Conservation (phyloP, 352 stramenopile species). For the Globisporangium polare region DNA sequence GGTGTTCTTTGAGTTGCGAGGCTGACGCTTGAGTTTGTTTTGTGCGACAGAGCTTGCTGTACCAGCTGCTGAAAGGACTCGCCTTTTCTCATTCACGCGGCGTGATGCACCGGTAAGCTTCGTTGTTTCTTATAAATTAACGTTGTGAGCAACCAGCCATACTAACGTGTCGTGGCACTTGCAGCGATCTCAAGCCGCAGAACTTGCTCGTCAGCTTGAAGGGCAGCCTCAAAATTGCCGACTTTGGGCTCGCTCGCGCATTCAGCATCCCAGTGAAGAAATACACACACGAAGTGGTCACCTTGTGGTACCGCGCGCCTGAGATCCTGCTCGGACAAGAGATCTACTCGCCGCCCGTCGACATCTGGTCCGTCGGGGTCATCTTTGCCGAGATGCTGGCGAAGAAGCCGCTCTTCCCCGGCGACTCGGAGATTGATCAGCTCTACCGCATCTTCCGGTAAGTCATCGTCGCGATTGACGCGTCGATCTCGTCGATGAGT, state of each 20-base stretch:
- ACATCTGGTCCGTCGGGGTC: constrained; percentile 85
- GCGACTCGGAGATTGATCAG: constrained; percentile 85
- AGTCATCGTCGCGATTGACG: constrained; percentile 1
- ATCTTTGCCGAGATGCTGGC: constrained; percentile 86
- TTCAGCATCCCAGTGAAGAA: constrained; percentile 97
- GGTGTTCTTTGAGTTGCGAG: not conserved
- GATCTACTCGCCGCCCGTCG: constrained; percentile 82
- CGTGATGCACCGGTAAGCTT: constrained; percentile 81
- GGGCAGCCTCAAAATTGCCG: constrained; percentile 96
- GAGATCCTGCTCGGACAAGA: constrained; percentile 97
- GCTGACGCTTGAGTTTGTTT: not conserved
- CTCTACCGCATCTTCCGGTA: constrained; percentile 86
- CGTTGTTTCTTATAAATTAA: too few species aligned
- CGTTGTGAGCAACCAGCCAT: too few species aligned
- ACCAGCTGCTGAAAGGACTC: constrained; percentile 84
- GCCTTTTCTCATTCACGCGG: constrained; percentile 85
- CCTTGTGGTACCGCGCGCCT: constrained; percentile 98
- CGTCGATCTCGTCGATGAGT: not conserved
- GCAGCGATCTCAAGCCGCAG: constrained; percentile 96
- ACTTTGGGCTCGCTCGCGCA: constrained; percentile 96
- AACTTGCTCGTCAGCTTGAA: constrained; percentile 96
- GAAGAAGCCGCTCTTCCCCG: constrained; percentile 80
- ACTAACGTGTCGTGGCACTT: too few species aligned
- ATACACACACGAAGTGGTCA: constrained; percentile 98
- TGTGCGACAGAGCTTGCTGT: constrained; percentile 51